Conservation (phyloP, 306 rosid species). For the Hippophae tibetana region DNA sequence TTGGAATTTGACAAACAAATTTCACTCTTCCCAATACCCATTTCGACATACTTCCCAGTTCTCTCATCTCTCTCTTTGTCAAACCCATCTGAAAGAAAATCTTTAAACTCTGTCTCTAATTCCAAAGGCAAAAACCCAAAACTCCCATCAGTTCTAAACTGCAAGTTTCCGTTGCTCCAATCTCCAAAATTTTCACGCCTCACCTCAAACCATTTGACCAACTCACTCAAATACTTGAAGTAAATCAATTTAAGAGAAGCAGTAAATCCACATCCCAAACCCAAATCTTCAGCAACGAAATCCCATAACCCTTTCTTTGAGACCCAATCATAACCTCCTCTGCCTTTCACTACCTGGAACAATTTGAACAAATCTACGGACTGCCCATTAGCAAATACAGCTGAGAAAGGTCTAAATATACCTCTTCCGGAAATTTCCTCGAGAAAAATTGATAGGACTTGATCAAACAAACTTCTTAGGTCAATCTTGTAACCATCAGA, state of each 20-base stretch:
- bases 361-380: conserved; percentile 55
- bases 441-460: conserved; percentile 34
- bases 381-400: conserved; percentile 44
- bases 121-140: conserved; percentile 31
- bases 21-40: conserved; percentile 19
- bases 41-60: conserved; percentile 22
- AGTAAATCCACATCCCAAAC: conserved; percentile 30
- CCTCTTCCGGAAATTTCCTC: conserved; percentile 37
- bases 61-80: conserved; percentile 23
- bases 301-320: conserved; percentile 54
- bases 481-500: conserved; percentile 20
- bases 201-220: conserved; percentile 53
- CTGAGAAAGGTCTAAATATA: conserved; percentile 48
- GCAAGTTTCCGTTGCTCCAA: conserved; percentile 29
- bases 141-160: conserved; percentile 20
- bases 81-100: conserved; percentile 23
- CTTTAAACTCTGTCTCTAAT: conserved; percentile 40
- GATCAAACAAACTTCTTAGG: conserved; percentile 40
- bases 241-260: conserved; percentile 49
- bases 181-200: conserved; percentile 14
- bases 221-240: conserved; percentile 51
- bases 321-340: conserved; percentile 56
- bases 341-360: conserved; percentile 45
- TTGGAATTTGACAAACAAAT: conserved; percentile 17
- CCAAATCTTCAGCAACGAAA: conserved; percentile 40